Evolutionary conservation across 2,329 filamentous ascomycete genomes (phyloP), one percentile per base, ranked within the genome.

Genomic region (Penicillium sp.): DNA sequence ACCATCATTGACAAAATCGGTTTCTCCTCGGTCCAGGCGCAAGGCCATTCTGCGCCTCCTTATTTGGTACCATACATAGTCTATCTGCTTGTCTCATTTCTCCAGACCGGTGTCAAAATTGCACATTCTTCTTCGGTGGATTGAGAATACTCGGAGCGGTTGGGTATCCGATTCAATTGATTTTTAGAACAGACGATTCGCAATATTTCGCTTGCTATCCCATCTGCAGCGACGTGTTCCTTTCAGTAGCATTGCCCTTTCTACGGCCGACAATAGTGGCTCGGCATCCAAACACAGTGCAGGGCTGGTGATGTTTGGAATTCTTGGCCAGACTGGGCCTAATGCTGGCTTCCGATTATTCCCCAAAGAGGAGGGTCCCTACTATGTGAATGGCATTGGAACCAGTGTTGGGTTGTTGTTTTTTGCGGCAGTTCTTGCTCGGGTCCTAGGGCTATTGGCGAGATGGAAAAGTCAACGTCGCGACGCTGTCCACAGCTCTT

Each of bases 1-100:
- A 56, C 54, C n/a, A 56, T 56, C 16, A 48, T 56, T 39, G 18
- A 47, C 18, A 52, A 54, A 34, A 60, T 61, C 44, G 59, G 59
- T 10, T 61, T 46, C 46, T 57, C 59, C 4, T 45, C 48, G 10
- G 38, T 61, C 8, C 48, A 54, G 36, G 50, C 49, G 16, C 49
- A 56, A 34, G 54, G 54, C 14, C 40, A 53, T 13, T 45, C 54
- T 5, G 54, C 54, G 11, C 45, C 49, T 14, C 54, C 54, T 9
- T 56, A 56, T 7, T 24, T 56, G 8, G 44, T 48, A 11, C 24
- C 49, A 3, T 53, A 38, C 5, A 13, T 48, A 16, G 18, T 41
- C 18, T 50, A 34, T 18, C 14, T 48, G 8, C 8, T 29, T 5
- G 24, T 27, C 21, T 39, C 34, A 3, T 48, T 48, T 18, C 21